These are phyloP conservation scores for Fusarium metavorans DNA, from an alignment of 2,329 filamentous ascomycete species.

Conservation along the genomic window DNA sequence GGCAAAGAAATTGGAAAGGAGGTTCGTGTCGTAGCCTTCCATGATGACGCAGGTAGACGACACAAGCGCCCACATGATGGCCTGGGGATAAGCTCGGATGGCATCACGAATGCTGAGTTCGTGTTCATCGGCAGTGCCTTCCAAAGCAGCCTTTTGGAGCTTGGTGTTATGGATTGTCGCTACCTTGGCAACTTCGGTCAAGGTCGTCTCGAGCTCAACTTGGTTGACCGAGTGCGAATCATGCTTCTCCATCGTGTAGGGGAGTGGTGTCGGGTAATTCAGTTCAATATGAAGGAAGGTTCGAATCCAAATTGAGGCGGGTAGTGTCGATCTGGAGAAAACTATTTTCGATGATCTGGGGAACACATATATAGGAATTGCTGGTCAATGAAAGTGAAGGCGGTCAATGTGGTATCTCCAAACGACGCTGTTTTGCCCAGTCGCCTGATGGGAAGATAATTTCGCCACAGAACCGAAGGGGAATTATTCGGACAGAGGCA, in stretches of 20 bases:
- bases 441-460: background rate
- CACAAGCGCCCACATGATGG: slow-evolving; percentile 51
- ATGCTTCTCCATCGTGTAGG: background rate
- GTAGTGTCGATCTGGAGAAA: background rate
- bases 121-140: slow-evolving; percentile 31
- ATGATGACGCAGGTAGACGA: slow-evolving; percentile 54
- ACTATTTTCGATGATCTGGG: background rate
- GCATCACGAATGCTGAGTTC: slow-evolving; percentile 41
- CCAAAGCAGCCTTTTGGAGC: background rate
- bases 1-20: slow-evolving; percentile 52
- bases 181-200: background rate
- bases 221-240: background rate
- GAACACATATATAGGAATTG: background rate
- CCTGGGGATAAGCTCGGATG: slow-evolving; percentile 47
- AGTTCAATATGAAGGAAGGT: background rate
- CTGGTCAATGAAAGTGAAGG: background rate
- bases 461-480: background rate
- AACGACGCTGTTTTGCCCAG: background rate
- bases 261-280: background rate
- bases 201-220: background rate
- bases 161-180: background rate
- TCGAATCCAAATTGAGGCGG: background rate
- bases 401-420: background rate
- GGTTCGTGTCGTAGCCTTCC: slow-evolving; percentile 53
- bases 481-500: background rate